Conservation (phyloP, 306 rosid genomes). For the Urtica urens region DNA sequence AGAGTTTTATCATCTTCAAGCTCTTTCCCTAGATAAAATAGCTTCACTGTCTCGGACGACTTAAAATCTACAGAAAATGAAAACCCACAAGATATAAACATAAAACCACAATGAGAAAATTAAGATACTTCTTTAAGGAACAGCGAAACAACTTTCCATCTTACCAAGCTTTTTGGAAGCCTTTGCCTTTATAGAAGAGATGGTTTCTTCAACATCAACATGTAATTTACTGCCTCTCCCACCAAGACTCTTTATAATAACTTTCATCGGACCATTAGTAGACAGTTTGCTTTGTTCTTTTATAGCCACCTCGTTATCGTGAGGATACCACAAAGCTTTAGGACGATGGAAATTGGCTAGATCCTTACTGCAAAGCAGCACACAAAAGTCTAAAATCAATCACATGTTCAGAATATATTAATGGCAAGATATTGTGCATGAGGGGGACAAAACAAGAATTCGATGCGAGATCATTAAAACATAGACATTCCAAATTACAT, state of each 20-base stretch:
- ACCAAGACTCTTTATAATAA: constrained; percentile 84
- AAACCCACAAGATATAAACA: constrained; percentile 7
- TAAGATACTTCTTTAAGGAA: no score
- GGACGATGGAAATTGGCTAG: constrained; percentile 94
- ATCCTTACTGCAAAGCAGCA: constrained; percentile 68
- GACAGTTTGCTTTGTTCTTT: constrained; percentile 77
- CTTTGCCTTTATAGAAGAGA: constrained; percentile 64
- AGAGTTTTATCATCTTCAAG: constrained; percentile 70
- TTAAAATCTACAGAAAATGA: constrained; percentile 64
- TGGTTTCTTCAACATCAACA: constrained; percentile 72
- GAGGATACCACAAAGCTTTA: constrained; percentile 94
- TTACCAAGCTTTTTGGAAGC: constrained; percentile 98
- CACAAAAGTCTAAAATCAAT: no score
- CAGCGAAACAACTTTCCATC: constrained; percentile 15
- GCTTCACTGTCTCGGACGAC: constrained; percentile 56
- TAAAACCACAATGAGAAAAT: neutral
- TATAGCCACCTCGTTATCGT: constrained; percentile 68
- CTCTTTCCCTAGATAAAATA: constrained; percentile 68
- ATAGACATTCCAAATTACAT: no score
- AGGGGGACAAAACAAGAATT: no score
- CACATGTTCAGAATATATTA: no score
- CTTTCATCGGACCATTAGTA: constrained; percentile 64
- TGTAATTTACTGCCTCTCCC: constrained; percentile 83
- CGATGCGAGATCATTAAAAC: no score
- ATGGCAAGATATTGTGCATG: no score